Evolutionary conservation across 116 monocot genomes (phyloP).

Genomic region (Iris pallida): DNA sequence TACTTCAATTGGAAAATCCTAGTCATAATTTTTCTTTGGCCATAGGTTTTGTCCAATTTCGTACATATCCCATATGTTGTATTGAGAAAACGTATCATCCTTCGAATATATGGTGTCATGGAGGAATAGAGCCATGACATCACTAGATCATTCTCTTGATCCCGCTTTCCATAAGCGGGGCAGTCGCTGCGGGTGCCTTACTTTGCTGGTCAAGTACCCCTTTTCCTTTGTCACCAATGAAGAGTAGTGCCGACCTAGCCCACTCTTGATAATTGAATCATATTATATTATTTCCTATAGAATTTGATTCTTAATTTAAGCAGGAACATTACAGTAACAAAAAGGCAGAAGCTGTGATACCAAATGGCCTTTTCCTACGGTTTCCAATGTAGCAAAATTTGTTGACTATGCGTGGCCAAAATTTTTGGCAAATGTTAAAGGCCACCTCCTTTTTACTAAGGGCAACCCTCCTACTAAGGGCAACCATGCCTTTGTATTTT

Average conservation of each 20-base stretch:
- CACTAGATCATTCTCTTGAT: neutral
- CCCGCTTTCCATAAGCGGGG: neutral
- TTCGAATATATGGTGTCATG: neutral
- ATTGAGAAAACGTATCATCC: neutral
- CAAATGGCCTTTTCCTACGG: too few species aligned
- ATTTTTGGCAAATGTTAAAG: too few species aligned
- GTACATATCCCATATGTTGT: neutral
- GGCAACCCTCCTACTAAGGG: too few species aligned
- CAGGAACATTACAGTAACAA: too few species aligned
- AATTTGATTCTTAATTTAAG: too few species aligned
- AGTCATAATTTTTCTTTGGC: neutral
- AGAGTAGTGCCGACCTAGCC: neutral
- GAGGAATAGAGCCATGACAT: neutral
- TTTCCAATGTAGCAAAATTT: too few species aligned
- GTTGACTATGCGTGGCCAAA: too few species aligned
- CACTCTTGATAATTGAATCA: too few species aligned
- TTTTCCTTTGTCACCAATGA: neutral
- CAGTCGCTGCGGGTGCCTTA: neutral
- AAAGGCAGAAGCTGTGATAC: too few species aligned
- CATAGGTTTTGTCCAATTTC: neutral
- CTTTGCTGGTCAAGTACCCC: neutral
- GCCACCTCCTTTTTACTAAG: too few species aligned
- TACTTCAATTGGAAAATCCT: neutral
- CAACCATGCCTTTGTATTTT: too few species aligned
- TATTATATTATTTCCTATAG: too few species aligned